Conservation (phyloP, 257 asterid genomes). For the Haberlea rhodopensis region DNA sequence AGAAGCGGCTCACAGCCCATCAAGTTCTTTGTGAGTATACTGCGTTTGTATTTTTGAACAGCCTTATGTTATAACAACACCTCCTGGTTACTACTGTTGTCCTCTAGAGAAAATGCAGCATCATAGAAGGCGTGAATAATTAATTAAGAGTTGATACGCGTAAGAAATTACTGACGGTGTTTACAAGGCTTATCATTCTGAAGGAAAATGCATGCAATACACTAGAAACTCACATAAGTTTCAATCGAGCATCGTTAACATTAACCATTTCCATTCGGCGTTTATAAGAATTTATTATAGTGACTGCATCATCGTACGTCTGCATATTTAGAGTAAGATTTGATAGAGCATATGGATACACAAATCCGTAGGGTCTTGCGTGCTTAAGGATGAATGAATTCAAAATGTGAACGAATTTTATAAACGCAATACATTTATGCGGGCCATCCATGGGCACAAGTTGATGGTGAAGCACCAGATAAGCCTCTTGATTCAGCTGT, state of each 20-base stretch:
- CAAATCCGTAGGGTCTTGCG: not conserved
- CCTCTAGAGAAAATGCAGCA: not conserved
- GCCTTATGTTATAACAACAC: not conserved
- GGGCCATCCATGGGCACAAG: constrained; percentile 81
- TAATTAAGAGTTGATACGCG: not conserved
- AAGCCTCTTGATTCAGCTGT: constrained; percentile 75
- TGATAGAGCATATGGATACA: not conserved
- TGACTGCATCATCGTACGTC: not conserved
- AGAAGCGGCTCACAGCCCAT: constrained; percentile 59
- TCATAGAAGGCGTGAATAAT: not conserved
- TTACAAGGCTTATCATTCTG: not conserved
- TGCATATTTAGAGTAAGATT: not conserved
- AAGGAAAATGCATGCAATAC: not conserved
- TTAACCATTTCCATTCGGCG: not conserved
- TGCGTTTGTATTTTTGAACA: not conserved
- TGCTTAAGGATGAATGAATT: not conserved
- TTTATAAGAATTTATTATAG: not conserved
- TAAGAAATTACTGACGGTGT: not conserved
- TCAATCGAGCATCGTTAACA: not conserved
- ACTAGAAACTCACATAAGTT: not conserved
- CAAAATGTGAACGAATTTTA: not conserved
- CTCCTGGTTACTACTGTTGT: not conserved
- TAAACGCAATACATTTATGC: constrained; percentile 18
- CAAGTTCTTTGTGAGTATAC: constrained; percentile 74
- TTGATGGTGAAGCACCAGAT: constrained; percentile 62